Evolutionary conservation across 805 yeast species (phyloP), one percentile per base, ranked within the genome.

Genomic region (Saccharomycopsis lassenensis): DNA sequence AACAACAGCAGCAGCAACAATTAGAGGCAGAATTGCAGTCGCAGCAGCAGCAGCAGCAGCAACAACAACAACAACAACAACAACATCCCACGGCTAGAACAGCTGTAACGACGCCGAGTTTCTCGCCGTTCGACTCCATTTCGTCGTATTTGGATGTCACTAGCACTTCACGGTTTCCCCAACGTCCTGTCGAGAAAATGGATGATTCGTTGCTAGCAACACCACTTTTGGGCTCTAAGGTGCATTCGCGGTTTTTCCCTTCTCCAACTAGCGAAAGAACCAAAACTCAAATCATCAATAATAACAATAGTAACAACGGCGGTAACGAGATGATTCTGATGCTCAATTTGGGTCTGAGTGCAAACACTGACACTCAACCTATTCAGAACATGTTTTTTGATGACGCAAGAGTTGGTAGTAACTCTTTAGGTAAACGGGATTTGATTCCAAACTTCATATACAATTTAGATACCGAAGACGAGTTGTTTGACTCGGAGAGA

Each of bases 191-290:
- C 14, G 22, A 33, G 20, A 29, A 22, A 6, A 19, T 20, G 2
- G 24, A 24, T 17, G 15, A 24, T 12, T 17, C 33, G 14, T 7
- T 37, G 14, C 11, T 36, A n/a, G 26, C 43, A 3, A 42, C 43
- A 6, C 46, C 46, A 15, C 24, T 33, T 18, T 31, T 42, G 12
- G 36, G 36, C 27, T 32, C 38, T 14, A 39, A 41, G 26, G n/a
- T 30, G 23, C 27, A 39, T 18, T 39, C 43, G 7, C 26, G 44
- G 25, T 42, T 42, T 24, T 42, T 42, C 19, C 46, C 46, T 8
- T 39, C 43, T 18, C 46, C 46, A 6, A 36, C 19, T 7, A 42
- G 46, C 31, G 46, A 42, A 29, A 24, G 46, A 23, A 21, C 34
- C 22, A 34, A 19, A 14, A 34, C 22, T n/a, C 31, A 18, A 22